These are phyloP conservation scores for Ceriops tagal DNA, from an alignment of 345 rosid genomes.

Conservation along the genomic window DNA sequence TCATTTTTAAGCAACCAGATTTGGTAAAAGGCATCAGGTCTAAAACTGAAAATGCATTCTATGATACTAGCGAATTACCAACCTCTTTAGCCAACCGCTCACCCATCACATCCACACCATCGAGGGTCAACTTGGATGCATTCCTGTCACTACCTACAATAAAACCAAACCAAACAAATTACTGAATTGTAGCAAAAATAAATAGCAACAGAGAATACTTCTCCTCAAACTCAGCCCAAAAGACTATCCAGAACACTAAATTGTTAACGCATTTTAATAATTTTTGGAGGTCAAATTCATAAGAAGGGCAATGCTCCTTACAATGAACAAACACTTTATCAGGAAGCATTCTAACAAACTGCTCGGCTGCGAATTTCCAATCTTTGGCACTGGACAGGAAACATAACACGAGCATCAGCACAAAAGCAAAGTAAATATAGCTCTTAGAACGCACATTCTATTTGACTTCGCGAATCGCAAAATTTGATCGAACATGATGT, in stretches of 20 bases:
- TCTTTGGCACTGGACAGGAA: constrained; percentile 58
- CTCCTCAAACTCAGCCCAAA: background rate
- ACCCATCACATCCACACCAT: constrained; percentile 98
- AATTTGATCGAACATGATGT: too few relatives aligned
- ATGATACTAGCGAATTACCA: constrained; percentile 6
- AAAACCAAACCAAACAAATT: constrained; percentile 1
- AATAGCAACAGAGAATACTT: background rate
- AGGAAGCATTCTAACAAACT: constrained; percentile 67
- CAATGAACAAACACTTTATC: constrained; percentile 87
- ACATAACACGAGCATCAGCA: constrained; percentile 1
- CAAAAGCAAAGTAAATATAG: background rate
- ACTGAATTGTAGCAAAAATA: background rate
- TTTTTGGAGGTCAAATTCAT: background rate
- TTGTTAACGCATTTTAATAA: background rate
- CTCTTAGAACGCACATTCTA: too few relatives aligned
- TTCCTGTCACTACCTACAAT: constrained; percentile 79
- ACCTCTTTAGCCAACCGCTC: constrained; percentile 90
- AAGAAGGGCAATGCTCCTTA: constrained; percentile 28
- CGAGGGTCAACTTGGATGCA: constrained; percentile 55
- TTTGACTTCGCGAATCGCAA: background rate
- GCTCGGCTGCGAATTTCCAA: constrained; percentile 95
- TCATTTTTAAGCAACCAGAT: background rate
- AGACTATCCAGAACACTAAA: background rate
- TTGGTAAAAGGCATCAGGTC: constrained; percentile 4
- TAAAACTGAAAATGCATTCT: background rate